Base-by-base conservation (phyloP, 306 rosid species). In the Cajanus cajan region DNA sequence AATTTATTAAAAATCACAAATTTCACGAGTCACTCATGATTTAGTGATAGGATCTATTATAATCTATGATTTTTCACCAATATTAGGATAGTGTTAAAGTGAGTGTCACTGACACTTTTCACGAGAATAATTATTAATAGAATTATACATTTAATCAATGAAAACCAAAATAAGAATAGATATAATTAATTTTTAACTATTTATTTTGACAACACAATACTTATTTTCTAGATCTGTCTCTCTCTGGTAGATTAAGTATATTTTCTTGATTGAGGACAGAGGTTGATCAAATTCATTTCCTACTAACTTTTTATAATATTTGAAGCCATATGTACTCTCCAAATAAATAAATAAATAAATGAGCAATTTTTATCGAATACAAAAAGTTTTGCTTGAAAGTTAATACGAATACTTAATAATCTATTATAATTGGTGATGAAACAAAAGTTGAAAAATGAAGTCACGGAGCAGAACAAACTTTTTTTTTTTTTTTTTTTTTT, bases 181-280 rank as follows among this genome's bases (percentile, higher is more conserved):
- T 18, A 59, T 43, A 41, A 39, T 19, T 22, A 15, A 28, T 9
- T 39, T 74, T 25, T 44, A 61, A 16, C 45, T 45, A 62, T 75
- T 41, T 7, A 45, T 76, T 47, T 48, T 2, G 72, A 2, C 12
- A 64, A 13, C 52, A 62, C 6, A 7, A 7, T 73, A 54, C 43
- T 55, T 40, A n/a, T 40, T 76, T 63, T 76, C 39, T 63, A 48
- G 51, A 76, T n/a, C n/a, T n/a, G 64, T 73, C 10, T 71, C n/a
- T 7, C 62, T 31, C 16, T 61, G 16, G 25, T 64, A 45, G 7
- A 63, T 39, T 63, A 36, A 7, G 39, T 19, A 61, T 48, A n/a
- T 67, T 34, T 48, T 39, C 74, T 71, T 31, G 45, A 59, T 61
- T 41, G 36, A 51, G 78, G 12, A 71, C 37, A 33, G 1, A 33